Base-by-base conservation (phyloP, 2,329 filamentous ascomycete species). In the Blastomyces silverae region DNA sequence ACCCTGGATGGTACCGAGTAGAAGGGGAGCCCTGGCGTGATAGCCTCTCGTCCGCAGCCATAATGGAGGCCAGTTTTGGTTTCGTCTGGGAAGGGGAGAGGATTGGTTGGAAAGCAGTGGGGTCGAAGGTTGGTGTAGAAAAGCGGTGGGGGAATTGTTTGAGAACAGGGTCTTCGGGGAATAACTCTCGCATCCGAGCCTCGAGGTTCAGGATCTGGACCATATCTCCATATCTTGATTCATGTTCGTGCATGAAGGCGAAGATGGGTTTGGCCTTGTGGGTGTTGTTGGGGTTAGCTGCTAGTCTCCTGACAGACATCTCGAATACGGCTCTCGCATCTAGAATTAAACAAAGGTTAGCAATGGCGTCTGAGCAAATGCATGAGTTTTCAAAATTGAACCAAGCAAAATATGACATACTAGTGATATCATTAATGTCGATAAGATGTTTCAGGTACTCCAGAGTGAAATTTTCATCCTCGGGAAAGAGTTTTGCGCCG, bases 381-480 rank as follows among this genome's bases (percentile, higher is more conserved):
- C 17, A 17, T 34, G 25, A 17, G 22, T 28, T 25, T 37, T 10
- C 7, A 25, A 56, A 20, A 56, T 37, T 11, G 20, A 34, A 17
- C 0, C 8, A 3, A 11, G 31, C 37, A 48, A 39, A 57, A 42
- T 42, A 28, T 22, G 34, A 83, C 90, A 83, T 83, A 95, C 91
- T 97, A 42, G 91, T 96, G 59, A 92, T 88, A 76, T 99, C 94
- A 71, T 96, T 93, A 74, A 90, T 91, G 15, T 90, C 89, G 71
- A 97, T 89, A 66, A 99, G 81, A 76, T 96, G 94, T 79, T 96
- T 97, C 71, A 99, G 83, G 76, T 99, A 97, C 76, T 97, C 92
- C 62, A 99, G 84, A 68, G 95, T 91, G 77, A 97, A 97, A 65
- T 87, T 84, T 75, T 96, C 92, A 72, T 97, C 93, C 60, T 95